Evolutionary conservation across 495 filamentous ascomycete genomes (phyloP).

Genomic region (Usnea hakonensis): DNA sequence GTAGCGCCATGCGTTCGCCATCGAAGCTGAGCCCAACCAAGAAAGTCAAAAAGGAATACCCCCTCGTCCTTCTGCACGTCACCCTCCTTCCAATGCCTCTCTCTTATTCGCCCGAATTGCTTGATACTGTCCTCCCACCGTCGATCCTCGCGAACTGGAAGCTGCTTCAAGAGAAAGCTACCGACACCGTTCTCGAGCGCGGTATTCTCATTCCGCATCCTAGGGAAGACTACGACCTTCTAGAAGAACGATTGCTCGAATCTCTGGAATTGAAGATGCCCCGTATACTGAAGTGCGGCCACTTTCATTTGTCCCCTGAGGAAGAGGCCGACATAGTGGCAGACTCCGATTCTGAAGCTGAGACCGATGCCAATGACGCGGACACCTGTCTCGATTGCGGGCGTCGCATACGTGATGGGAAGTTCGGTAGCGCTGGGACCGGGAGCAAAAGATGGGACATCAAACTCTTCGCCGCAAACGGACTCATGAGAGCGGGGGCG

Average conservation of each 20-base stretch:
- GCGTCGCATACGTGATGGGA: slow-evolving; percentile 26
- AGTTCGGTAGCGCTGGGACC: slow-evolving; percentile 21
- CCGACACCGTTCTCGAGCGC: slow-evolving; percentile 71
- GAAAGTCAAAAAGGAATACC: slow-evolving; percentile 55
- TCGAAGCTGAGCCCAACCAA: slow-evolving; percentile 25
- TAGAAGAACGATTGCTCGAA: slow-evolving; percentile 89
- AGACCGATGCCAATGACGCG: slow-evolving; percentile 40
- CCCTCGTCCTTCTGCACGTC: slow-evolving; percentile 81
- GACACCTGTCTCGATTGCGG: slow-evolving; percentile 33
- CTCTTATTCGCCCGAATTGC: slow-evolving; percentile 56
- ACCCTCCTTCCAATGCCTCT: slow-evolving; percentile 69
- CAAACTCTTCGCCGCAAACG: slow-evolving; percentile 87
- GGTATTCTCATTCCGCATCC: slow-evolving; percentile 86
- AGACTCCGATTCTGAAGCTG: slow-evolving; percentile 26
- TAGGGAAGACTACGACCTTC: slow-evolving; percentile 78
- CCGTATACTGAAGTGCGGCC: slow-evolving; percentile 69
- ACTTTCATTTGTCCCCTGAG: slow-evolving; percentile 43
- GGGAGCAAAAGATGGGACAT: slow-evolving; percentile 64
- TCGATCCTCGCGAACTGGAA: slow-evolving; percentile 64
- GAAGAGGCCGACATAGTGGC: slow-evolving; percentile 34
- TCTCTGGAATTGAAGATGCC: slow-evolving; percentile 70
- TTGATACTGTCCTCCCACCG: slow-evolving; percentile 49
- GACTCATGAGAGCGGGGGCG: slow-evolving; percentile 81
- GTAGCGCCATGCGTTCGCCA: slow-evolving; percentile 19
- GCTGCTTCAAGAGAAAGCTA: slow-evolving; percentile 63